These are phyloP conservation scores for Podospora pseudocomata DNA, from an alignment of 495 filamentous ascomycete species.

Conservation along the genomic window DNA sequence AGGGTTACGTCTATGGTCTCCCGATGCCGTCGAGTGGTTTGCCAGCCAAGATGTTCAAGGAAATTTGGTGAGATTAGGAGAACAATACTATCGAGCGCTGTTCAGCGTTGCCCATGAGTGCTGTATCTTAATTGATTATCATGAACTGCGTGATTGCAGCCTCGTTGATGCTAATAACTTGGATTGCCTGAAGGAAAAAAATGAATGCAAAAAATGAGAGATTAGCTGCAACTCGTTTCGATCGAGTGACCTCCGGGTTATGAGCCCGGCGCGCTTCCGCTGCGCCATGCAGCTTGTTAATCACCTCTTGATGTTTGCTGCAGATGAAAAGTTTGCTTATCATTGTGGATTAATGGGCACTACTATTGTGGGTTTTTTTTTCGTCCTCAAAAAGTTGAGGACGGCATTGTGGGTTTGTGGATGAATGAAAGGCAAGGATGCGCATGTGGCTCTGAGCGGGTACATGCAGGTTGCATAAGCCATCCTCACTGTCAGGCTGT, in stretches of 20 bases:
- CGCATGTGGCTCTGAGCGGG: not conserved
- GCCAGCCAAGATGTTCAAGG: not conserved
- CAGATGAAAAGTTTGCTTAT: not conserved
- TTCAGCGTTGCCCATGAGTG: not conserved
- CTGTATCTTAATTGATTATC: not conserved
- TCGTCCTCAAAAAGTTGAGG: not conserved
- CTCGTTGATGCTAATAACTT: too few species aligned
- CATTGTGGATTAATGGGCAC: not conserved
- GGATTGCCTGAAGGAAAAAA: not conserved
- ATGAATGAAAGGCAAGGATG: not conserved
- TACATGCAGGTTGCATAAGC: not conserved
- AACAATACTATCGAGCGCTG: not conserved
- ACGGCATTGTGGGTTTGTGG: not conserved
- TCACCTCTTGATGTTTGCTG: not conserved
- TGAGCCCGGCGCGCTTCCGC: slow-evolving; percentile 32
- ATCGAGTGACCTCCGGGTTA: slow-evolving; percentile 35
- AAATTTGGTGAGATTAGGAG: not conserved
- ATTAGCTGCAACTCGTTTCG: slow-evolving; percentile 29
- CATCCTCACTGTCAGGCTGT: too few species aligned
- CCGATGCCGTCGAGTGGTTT: too few species aligned
- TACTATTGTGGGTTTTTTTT: not conserved
- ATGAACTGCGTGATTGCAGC: not conserved
- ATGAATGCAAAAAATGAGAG: slow-evolving; percentile 7
- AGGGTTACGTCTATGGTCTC: too few species aligned
- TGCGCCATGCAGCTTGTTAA: slow-evolving; percentile 26